Percentiles rank a stretch among this genome's conserved stretches.
These are phyloP conservation scores for Kluyveromyces aestuarii DNA, from an alignment of 805 yeast genomes.

Conservation along the genomic window DNA sequence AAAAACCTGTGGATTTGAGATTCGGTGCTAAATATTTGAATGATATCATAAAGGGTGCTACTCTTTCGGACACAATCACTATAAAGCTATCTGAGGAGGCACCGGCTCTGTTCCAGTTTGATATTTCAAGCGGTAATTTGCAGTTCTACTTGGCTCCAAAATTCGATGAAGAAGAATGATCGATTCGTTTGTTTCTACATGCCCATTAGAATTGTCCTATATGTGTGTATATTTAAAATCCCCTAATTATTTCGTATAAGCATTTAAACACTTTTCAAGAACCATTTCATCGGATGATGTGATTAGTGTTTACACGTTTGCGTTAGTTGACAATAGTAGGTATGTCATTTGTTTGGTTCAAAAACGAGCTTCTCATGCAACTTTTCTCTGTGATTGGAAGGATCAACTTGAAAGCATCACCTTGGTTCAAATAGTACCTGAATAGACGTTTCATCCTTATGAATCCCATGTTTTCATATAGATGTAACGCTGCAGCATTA, in stretches of 20 bases:
- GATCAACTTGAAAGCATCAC: constrained; percentile 84
- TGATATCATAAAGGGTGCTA: constrained; percentile 87
- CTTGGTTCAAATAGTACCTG: constrained; percentile 83
- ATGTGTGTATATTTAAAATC: constrained; percentile 2
- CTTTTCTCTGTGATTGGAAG: constrained; percentile 66
- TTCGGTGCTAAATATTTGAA: constrained; percentile 87
- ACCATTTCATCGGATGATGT: too few species aligned
- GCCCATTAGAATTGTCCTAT: neutral
- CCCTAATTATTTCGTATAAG: constrained; percentile 1
- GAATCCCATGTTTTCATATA: constrained; percentile 74
- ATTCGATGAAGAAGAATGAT: constrained; percentile 80
- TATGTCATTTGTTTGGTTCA: constrained; percentile 19
- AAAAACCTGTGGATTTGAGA: constrained; percentile 78
- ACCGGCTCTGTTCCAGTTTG: constrained; percentile 91
- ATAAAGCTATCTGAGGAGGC: constrained; percentile 82
- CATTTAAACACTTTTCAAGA: neutral
- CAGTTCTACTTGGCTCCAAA: constrained; percentile 97
- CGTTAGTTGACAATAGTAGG: neutral
- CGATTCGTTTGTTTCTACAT: neutral
- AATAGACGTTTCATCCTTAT: constrained; percentile 65
- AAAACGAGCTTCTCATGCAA: constrained; percentile 45
- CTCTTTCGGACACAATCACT: constrained; percentile 67
- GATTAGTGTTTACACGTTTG: neutral
- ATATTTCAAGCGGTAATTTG: constrained; percentile 76
- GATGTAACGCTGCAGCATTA: constrained; percentile 56